Conservation (phyloP, 352 stramenopile genomes). For the Pythium insidiosum region DNA sequence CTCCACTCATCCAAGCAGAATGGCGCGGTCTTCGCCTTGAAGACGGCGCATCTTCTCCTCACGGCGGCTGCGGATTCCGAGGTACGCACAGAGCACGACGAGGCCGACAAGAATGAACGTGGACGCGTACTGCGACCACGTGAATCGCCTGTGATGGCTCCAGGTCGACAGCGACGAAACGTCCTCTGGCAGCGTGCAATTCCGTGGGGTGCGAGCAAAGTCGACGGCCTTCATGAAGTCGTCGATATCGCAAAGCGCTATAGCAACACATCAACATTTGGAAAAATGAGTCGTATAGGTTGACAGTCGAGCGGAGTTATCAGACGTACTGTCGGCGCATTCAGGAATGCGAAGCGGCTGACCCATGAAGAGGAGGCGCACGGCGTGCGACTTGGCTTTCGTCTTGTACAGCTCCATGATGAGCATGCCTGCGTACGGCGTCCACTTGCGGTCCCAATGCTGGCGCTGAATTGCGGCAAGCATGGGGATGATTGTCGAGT, state of each 20-base stretch:
- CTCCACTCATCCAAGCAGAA: constrained; percentile 20
- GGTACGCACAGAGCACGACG: constrained; percentile 34
- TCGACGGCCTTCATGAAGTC: constrained; percentile 48
- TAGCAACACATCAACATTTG: no score
- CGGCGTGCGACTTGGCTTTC: constrained; percentile 37
- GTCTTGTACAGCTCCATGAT: constrained; percentile 78
- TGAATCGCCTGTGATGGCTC: no score
- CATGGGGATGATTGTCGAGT: constrained; percentile 85
- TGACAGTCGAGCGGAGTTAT: not conserved
- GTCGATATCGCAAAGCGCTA: constrained; percentile 52
- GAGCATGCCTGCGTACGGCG: constrained; percentile 73
- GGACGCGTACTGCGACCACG: constrained; percentile 35
- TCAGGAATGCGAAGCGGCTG: constrained; percentile 60
- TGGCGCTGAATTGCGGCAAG: constrained; percentile 56
- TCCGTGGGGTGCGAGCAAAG: constrained; percentile 42
- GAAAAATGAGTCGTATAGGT: no score
- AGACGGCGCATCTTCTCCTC: constrained; percentile 14
- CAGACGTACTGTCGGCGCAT: constrained; percentile 55
- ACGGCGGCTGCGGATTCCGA: constrained; percentile 34
- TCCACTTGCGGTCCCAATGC: constrained; percentile 81
- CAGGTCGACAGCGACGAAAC: constrained; percentile 4
- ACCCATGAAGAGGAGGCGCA: constrained; percentile 71
- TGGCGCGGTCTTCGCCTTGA: constrained; percentile 14
- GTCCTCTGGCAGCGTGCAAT: constrained; percentile 36
- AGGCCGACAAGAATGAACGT: constrained; percentile 51